These are phyloP conservation scores for Debaryomyces castellii DNA, from an alignment of 805 yeast genomes.

Conservation along the genomic window DNA sequence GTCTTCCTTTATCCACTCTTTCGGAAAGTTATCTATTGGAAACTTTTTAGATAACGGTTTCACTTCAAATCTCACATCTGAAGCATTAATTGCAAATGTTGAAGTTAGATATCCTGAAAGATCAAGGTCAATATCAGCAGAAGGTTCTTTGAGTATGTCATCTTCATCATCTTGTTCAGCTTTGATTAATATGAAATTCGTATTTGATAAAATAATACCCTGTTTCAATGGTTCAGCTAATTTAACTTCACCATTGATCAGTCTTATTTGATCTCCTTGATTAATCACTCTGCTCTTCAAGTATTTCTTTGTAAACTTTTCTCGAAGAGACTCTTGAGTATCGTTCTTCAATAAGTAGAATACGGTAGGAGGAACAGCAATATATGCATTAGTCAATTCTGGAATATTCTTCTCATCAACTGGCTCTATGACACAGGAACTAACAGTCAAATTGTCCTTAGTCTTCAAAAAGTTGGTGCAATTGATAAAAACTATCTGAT, in stretches of 20 bases:
- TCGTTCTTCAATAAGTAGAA: conserved; percentile 32
- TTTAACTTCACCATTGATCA: conserved; percentile 49
- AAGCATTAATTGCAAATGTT: conserved; percentile 11
- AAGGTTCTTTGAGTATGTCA: conserved; percentile 3
- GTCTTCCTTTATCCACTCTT: conserved; percentile 31
- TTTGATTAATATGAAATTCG: conserved; percentile 57
- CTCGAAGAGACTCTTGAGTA: conserved; percentile 31
- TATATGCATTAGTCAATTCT: conserved; percentile 43
- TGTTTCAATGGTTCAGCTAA: conserved; percentile 76
- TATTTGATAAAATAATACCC: conserved; percentile 49
- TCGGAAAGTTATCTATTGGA: conserved; percentile 20
- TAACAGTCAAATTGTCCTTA: conserved; percentile 42
- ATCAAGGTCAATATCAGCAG: conserved; percentile 16
- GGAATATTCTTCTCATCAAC: conserved; percentile 33
- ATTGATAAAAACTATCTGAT: conserved; percentile 40
- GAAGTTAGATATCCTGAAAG: conserved; percentile 34
- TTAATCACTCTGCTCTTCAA: conserved; percentile 26
- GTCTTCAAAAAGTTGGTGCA: conserved; percentile 30
- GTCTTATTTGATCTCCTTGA: conserved; percentile 43
- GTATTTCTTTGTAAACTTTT: conserved; percentile 28
- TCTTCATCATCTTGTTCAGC: conserved; percentile 7
- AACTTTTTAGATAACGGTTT: conserved; percentile 30
- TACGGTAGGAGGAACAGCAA: conserved; percentile 46
- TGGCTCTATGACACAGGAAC: conserved; percentile 35
- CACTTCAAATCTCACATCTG: conserved; percentile 15